These are phyloP conservation scores for Fraxinus americana DNA, from an alignment of 257 asterid species.

Conservation along the genomic window DNA sequence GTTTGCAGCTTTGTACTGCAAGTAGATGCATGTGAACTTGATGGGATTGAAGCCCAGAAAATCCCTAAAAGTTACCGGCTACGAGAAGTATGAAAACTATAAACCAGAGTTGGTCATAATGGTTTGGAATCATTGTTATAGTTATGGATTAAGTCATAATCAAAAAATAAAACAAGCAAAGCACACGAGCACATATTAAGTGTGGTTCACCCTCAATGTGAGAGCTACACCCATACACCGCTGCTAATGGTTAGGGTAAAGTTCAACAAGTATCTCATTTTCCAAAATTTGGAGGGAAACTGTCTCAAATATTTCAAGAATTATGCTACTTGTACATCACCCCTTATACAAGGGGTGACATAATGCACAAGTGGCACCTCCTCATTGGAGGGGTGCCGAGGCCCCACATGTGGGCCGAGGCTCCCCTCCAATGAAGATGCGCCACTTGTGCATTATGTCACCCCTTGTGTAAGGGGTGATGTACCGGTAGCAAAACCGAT, in stretches of 20 bases:
- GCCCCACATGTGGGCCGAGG: no score
- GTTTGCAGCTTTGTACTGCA: not conserved
- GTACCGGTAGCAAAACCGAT: no score
- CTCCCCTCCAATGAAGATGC: no score
- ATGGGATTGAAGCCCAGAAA: not conserved
- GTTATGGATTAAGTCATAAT: not conserved
- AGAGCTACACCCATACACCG: not conserved
- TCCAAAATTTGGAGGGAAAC: not conserved
- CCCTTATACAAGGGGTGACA: no score
- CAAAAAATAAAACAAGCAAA: not conserved
- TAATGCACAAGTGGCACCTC: no score
- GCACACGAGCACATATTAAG: not conserved
- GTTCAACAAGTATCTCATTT: not conserved
- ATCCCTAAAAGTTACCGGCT: not conserved
- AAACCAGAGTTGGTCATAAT: not conserved
- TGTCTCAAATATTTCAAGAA: not conserved
- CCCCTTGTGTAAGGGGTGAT: no score
- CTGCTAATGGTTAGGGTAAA: not conserved
- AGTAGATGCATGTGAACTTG: conserved; percentile 11
- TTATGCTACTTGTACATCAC: no score
- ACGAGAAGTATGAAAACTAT: not conserved
- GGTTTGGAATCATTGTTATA: not conserved
- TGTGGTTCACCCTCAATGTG: not conserved
- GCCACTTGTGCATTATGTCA: no score
- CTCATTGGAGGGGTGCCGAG: no score